phyloP scores from a whole-genome alignment of 1,284 basidiomycete genomes.

The Lentinus polychrous region DNA sequence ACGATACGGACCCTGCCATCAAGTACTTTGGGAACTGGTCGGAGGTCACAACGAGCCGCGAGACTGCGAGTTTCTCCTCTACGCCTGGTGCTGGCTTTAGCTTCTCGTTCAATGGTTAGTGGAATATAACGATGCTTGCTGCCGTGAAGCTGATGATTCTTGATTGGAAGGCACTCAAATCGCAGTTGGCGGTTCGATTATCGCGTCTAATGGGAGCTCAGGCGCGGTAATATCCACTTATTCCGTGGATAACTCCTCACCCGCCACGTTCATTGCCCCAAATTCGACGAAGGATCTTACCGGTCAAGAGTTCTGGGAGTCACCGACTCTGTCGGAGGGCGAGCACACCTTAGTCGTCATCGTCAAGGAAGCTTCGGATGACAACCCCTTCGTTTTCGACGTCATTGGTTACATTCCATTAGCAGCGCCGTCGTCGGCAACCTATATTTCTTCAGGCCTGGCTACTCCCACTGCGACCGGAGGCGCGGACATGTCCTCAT shows the following conservation, averaged over 20 bases:
- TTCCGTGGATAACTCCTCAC: constrained; percentile 4
- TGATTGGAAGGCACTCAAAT: constrained; percentile 7
- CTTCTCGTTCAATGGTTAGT: neutral
- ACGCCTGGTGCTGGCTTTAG: neutral
- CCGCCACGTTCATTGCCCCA: constrained; percentile 5
- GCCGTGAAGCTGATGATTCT: neutral
- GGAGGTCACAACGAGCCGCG: neutral
- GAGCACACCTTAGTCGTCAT: neutral
- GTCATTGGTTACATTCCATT: neutral
- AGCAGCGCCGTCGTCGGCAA: neutral
- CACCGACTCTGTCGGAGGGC: neutral
- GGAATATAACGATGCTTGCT: neutral
- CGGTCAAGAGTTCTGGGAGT: constrained; percentile 3
- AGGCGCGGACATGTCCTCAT: neutral
- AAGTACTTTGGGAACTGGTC: neutral
- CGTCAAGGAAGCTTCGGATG: neutral
- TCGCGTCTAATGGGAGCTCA: neutral
- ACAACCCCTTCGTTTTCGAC: neutral
- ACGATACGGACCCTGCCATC: neutral
- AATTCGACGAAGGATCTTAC: constrained; percentile 2
- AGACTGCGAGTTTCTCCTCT: neutral
- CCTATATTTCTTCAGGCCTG: neutral
- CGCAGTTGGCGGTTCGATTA: constrained; percentile 5
- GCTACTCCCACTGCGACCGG: neutral
- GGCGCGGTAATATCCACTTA: constrained; percentile 2